phyloP scores from a whole-genome alignment of 1,284 basidiomycete species.

The Wolfiporia cocos region DNA sequence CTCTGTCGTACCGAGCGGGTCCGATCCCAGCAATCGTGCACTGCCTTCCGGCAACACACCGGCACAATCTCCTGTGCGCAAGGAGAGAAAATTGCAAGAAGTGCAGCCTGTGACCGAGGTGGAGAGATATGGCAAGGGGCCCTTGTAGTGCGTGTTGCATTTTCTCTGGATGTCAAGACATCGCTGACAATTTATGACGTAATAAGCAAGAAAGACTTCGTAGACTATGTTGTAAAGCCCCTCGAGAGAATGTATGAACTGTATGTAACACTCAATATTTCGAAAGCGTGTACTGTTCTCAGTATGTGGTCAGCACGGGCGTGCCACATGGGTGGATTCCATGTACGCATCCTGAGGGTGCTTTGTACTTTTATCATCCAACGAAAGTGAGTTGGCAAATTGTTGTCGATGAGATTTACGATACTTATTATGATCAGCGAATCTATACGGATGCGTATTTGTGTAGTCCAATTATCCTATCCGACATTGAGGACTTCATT shows the following conservation, averaged over 20 bases:
- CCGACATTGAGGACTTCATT: conserved; percentile 15
- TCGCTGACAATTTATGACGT: no score
- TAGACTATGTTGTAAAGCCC: no score
- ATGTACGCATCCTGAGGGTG: conserved; percentile 23
- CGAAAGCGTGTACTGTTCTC: no score
- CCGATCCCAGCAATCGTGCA: conserved; percentile 1
- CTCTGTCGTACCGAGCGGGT: neutral
- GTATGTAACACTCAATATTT: no score
- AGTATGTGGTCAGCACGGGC: conserved; percentile 8
- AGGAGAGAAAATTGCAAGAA: no score
- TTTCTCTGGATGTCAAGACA: no score
- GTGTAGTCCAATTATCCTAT: conserved; percentile 9
- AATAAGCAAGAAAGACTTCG: no score
- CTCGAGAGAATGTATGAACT: conserved; percentile 5
- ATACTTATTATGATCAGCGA: conserved; percentile 6
- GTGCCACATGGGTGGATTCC: conserved; percentile 17
- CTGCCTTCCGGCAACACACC: no score
- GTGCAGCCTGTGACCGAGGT: no score
- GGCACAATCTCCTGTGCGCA: no score
- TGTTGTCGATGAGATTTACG: neutral
- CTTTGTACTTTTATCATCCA: conserved; percentile 21
- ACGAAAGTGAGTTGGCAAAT: conserved; percentile 15
- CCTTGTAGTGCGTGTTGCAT: no score
- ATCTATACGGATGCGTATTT: conserved; percentile 24
- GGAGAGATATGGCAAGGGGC: no score